Conservation (phyloP, 140 eudicot species). For the Bidens hawaiensis region DNA sequence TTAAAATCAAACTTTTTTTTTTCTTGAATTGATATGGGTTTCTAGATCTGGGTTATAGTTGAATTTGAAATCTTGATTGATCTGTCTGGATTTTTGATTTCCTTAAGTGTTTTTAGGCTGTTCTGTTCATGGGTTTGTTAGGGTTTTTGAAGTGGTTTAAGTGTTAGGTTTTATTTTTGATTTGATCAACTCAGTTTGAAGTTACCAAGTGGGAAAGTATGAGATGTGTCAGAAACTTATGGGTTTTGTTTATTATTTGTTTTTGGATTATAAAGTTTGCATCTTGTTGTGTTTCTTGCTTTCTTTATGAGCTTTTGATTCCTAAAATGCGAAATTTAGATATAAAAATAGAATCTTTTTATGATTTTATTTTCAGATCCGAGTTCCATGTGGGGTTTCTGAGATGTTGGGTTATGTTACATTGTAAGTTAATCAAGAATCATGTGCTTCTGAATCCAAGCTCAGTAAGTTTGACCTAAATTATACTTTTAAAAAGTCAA, state of each 20-base stretch:
- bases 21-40: conserved; percentile 10
- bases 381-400: conserved; percentile 17
- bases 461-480: conserved; percentile 29
- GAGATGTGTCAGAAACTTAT: conserved; percentile 11
- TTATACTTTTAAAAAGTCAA: conserved; percentile 28
- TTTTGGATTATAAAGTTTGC: background rate
- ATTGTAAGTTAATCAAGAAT: conserved; percentile 18
- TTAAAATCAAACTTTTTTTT: conserved; percentile 5
- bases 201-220: background rate
- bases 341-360: conserved; percentile 1
- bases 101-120: background rate
- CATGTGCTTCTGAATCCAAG: conserved; percentile 11
- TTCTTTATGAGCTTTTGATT: conserved; percentile 4
- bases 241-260: conserved; percentile 14
- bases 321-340: background rate
- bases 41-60: conserved; percentile 38
- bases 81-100: background rate
- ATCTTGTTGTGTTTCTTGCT: conserved; percentile 23
- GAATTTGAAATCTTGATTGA: conserved; percentile 20
- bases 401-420: conserved; percentile 14
- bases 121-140: conserved; percentile 11
- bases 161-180: no score
- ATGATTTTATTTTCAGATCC: conserved; percentile 31
- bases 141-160: conserved; percentile 14
- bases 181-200: background rate